phyloP scores from a whole-genome alignment of 2,329 filamentous ascomycete genomes.

The Pseudocercospora eumusae region DNA sequence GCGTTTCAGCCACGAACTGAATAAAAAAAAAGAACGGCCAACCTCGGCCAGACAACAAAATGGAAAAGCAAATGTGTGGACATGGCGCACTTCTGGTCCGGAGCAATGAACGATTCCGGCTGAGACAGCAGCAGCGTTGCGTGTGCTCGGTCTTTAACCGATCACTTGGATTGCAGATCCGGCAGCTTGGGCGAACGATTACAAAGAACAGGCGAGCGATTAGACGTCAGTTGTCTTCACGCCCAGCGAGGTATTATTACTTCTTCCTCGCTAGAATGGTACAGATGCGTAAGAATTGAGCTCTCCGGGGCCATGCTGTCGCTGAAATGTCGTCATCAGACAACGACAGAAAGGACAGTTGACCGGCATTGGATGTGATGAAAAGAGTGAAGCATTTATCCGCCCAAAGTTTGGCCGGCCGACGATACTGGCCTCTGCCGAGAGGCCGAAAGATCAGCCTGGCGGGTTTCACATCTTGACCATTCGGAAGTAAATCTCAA shows the following conservation, averaged over 20 bases:
- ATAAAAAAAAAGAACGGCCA: neutral
- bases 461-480: constrained; percentile 2
- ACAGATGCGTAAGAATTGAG: neutral
- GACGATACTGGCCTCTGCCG: neutral
- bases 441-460: neutral
- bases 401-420: neutral
- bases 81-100: neutral
- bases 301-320: neutral
- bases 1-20: constrained; percentile 6
- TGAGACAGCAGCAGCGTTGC: constrained; percentile 3
- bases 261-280: neutral
- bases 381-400: neutral
- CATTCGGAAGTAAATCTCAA: neutral
- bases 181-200: constrained; percentile 7
- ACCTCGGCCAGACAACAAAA: constrained; percentile 3
- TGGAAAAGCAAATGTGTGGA: neutral
- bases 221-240: constrained; percentile 7
- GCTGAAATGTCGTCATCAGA: neutral
- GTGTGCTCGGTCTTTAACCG: neutral
- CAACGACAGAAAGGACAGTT: neutral
- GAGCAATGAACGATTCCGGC: neutral
- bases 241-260: neutral
- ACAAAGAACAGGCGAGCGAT: constrained; percentile 6
- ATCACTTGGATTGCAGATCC: constrained; percentile 9
- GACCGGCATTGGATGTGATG: neutral